Percentiles rank a stretch among this genome's conserved stretches.
Evolutionary conservation across 257 asterid species (phyloP).

Genomic region (Fraxinus anomala): DNA sequence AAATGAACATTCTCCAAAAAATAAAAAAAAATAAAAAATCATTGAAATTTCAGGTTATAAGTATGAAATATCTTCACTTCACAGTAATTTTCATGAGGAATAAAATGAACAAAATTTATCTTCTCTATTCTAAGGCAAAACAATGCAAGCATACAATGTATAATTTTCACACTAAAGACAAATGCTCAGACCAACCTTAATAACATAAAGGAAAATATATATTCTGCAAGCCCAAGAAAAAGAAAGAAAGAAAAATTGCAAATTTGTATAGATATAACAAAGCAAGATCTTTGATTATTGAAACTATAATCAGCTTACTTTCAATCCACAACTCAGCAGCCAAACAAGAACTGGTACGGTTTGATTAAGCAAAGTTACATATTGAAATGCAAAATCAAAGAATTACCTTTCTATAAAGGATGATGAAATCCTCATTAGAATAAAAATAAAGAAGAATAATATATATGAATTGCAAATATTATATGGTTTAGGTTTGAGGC

Average conservation of each 20-base stretch:
- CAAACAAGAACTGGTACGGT: not conserved
- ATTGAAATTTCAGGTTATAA: too few relatives aligned
- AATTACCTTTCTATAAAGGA: slow-evolving; percentile 36
- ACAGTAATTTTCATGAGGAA: too few relatives aligned
- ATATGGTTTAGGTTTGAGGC: slow-evolving; percentile 34
- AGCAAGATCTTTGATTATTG: not conserved
- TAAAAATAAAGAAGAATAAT: slow-evolving; percentile 18
- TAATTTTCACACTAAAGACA: too few relatives aligned
- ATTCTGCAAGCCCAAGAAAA: not conserved
- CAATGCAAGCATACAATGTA: too few relatives aligned
- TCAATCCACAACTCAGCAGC: not conserved
- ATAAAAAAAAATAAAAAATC: too few relatives aligned
- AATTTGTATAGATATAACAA: not conserved
- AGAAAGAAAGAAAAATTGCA: not conserved
- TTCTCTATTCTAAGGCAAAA: too few relatives aligned
- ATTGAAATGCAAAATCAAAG: slow-evolving; percentile 32
- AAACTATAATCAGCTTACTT: not conserved
- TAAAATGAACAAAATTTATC: too few relatives aligned
- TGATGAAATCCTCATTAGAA: slow-evolving; percentile 34
- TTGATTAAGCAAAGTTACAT: not conserved
- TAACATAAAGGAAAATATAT: too few relatives aligned
- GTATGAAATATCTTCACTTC: too few relatives aligned
- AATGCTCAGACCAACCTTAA: too few relatives aligned
- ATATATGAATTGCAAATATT: slow-evolving; percentile 15
- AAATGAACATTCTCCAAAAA: too few relatives aligned